Conservation (phyloP, 2,329 filamentous ascomycete species). For the Microthyrium microscopicum region DNA sequence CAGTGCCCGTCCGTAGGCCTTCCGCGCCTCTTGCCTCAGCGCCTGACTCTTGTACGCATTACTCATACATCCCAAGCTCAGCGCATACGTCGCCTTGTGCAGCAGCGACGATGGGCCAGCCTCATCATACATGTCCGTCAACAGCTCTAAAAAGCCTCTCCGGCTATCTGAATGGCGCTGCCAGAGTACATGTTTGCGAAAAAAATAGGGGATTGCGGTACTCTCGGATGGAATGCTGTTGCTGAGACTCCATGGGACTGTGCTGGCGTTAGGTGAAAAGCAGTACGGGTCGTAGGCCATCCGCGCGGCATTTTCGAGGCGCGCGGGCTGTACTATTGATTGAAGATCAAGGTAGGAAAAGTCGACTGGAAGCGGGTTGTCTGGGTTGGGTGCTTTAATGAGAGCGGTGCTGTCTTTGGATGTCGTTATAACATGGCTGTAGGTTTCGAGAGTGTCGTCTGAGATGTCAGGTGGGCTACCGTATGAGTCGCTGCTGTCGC, state of each 20-base stretch:
- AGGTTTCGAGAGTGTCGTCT: too few species aligned
- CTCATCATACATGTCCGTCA: constrained; percentile 21
- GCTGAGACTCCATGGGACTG: background rate
- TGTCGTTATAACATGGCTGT: too few species aligned
- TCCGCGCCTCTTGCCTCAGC: constrained; percentile 18
- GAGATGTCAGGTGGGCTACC: too few species aligned
- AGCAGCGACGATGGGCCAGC: constrained; percentile 19
- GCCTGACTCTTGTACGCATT: constrained; percentile 21
- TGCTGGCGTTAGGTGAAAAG: too few species aligned
- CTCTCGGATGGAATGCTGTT: background rate
- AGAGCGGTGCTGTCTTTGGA: too few species aligned
- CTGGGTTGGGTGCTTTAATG: too few species aligned
- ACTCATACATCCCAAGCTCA: constrained; percentile 21
- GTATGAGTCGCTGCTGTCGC: too few species aligned
- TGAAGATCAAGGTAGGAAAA: too few species aligned
- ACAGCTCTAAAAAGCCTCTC: constrained; percentile 22
- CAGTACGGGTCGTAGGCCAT: too few species aligned
- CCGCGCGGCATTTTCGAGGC: too few species aligned
- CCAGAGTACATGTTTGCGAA: constrained; percentile 23
- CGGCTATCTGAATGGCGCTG: constrained; percentile 21
- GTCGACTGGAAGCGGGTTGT: too few species aligned
- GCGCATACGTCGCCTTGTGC: constrained; percentile 23
- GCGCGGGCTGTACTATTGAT: too few species aligned
- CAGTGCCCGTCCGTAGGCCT: constrained; percentile 21
- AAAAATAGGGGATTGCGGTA: constrained; percentile 20